Base-by-base conservation (phyloP, 2,329 filamentous ascomycete genomes). In the Aspergillus puulaauensis region DNA sequence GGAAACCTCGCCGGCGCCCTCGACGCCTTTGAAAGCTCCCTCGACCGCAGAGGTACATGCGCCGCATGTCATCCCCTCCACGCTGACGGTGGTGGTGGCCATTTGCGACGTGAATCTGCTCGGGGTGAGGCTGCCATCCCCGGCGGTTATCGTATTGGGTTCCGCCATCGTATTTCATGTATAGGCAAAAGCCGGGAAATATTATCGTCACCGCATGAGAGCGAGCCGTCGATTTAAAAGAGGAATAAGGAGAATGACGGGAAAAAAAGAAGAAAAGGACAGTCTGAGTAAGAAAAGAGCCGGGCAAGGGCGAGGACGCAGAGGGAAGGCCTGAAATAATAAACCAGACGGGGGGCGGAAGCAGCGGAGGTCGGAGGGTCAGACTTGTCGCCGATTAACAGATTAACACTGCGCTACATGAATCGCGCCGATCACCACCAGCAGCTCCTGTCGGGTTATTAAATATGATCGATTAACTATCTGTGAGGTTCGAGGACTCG, bases 31-130 rank as follows among this genome's bases (percentile, higher is more conserved):
- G 78, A 99, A 96, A 64, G 90, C 95, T 59, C 89, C 86, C 81
- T 98, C 93, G 66, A 99, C 89, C n/a, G 95, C 89, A 45, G 93
- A 96, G 27, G 93, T 97, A 74, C 95, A 99, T 66, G 93, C 89
- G 71, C 93, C 93, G 78, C 95, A 99, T 63, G 82, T 84, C 80
- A 83, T 99, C 66, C 95, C 95, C 65, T 90, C 91, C 41, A 99
- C 89, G 69, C 89, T 90, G 60, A 99, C 78, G 19, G 93, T 97
- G 33, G 95, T 98, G 12, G 90, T 96, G 40, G 91, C 91, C 86
- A 96, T 89, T 72, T 88, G 86, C 59, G 83, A 78, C 37, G 82
- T 81, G 33, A 69, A 63, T 57, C 47, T 65, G 49, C 47, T 45
- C 17, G 56, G 44, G 43, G 62, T 44, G 23, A 54, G 47, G 56